Percentiles rank a stretch among this genome's conserved stretches.
These are phyloP conservation scores for Pseudonitzschia pungens DNA, from an alignment of 108 stramenopile genomes.

Conservation along the genomic window DNA sequence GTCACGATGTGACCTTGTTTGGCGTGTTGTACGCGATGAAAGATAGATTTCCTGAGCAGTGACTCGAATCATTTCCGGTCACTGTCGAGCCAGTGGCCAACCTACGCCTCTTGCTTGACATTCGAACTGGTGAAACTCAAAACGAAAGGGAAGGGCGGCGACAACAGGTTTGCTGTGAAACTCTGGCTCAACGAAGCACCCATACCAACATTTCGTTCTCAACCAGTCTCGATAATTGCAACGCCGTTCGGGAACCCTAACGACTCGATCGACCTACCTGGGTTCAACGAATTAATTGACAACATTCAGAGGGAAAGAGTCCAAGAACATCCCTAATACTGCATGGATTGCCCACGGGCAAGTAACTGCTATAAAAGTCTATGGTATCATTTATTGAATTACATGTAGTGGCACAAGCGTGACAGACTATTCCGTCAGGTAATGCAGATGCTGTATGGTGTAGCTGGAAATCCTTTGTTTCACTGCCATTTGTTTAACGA, in stretches of 20 bases:
- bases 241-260: background rate
- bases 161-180: background rate
- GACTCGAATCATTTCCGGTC: constrained; percentile 12
- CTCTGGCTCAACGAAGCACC: constrained; percentile 1
- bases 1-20: constrained; percentile 79
- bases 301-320: background rate
- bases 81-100: background rate
- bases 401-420: too few relatives aligned
- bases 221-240: background rate
- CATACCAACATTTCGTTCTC: background rate
- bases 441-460: too few relatives aligned
- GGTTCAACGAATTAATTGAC: background rate
- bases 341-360: too few relatives aligned
- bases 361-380: too few relatives aligned
- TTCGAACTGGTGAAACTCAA: background rate
- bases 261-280: background rate
- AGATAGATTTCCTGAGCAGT: constrained; percentile 59
- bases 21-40: constrained; percentile 71
- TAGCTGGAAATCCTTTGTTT: too few relatives aligned
- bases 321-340: background rate
- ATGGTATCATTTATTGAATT: too few relatives aligned
- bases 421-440: too few relatives aligned
- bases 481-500: too few relatives aligned
- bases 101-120: background rate
- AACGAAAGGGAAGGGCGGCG: background rate